phyloP scores from a whole-genome alignment of 495 filamentous ascomycete species.

The Penicillium argentinense region DNA sequence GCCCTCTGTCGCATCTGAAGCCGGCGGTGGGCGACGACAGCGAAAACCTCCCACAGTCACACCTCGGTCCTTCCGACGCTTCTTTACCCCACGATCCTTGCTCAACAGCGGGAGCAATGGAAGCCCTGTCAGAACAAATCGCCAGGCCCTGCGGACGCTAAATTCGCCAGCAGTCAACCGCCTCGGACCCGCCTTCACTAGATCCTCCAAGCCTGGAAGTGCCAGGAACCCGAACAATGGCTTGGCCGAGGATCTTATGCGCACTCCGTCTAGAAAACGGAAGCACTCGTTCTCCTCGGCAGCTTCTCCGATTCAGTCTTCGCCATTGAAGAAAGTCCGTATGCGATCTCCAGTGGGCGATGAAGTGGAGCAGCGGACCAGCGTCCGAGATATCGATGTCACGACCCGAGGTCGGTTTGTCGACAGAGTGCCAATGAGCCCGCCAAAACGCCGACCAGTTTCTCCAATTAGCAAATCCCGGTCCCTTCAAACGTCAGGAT shows the following conservation, averaged over 20 bases:
- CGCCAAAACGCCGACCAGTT: conserved; percentile 28
- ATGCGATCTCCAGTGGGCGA: conserved; percentile 32
- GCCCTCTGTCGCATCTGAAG: conserved; percentile 47
- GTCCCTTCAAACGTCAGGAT: conserved; percentile 41
- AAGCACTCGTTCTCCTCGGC: conserved; percentile 47
- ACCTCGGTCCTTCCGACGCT: conserved; percentile 71
- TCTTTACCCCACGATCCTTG: conserved; percentile 73
- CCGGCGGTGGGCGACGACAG: conserved; percentile 39
- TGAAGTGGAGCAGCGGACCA: conserved; percentile 32
- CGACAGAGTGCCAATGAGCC: conserved; percentile 11
- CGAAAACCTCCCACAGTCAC: conserved; percentile 61
- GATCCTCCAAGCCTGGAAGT: conserved; percentile 36
- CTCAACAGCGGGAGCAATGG: conserved; percentile 43
- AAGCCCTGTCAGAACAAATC: conserved; percentile 50
- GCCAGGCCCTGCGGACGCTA: conserved; percentile 69
- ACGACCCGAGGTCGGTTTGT: conserved; percentile 9
- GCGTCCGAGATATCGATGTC: conserved; percentile 35
- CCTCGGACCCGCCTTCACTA: conserved; percentile 46
- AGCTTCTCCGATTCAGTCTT: conserved; percentile 56
- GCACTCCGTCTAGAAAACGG: conserved; percentile 43
- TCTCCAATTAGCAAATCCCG: conserved; percentile 42
- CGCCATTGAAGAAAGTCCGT: conserved; percentile 49
- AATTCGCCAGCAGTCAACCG: conserved; percentile 64
- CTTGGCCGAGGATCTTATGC: conserved; percentile 29
- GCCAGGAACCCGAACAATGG: conserved; percentile 28